Percentiles rank a stretch among this genome's conserved stretches.
Conservation (phyloP, 1,139 yeast species). For the Nakaseomyces sp. region DNA sequence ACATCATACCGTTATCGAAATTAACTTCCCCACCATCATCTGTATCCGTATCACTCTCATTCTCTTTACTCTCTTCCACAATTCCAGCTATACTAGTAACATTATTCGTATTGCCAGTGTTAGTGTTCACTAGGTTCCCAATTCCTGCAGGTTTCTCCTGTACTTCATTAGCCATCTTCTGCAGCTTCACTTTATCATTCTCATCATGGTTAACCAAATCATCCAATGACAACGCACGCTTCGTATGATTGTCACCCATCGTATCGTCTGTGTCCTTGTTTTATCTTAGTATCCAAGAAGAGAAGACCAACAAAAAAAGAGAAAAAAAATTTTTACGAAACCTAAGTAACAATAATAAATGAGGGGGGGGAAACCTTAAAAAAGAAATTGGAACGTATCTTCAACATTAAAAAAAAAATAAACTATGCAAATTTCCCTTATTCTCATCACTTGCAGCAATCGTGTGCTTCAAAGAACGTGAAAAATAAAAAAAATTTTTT, state of each 20-base stretch:
- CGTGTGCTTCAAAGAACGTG: too few relatives aligned
- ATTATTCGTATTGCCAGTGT: slow-evolving; percentile 6
- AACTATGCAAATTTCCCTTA: too few relatives aligned
- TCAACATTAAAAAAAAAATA: too few relatives aligned
- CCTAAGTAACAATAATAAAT: too few relatives aligned
- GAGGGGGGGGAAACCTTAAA: too few relatives aligned
- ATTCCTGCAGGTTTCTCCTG: slow-evolving; percentile 4
- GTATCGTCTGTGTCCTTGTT: neutral
- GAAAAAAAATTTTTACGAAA: too few relatives aligned
- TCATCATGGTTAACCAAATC: slow-evolving; percentile 32
- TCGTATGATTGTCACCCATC: slow-evolving; percentile 10
- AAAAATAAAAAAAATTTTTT: too few relatives aligned
- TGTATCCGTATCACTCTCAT: slow-evolving; percentile 31
- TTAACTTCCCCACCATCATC: slow-evolving; percentile 27
- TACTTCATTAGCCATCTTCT: slow-evolving; percentile 11
- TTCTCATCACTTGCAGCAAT: too few relatives aligned
- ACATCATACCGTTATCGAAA: slow-evolving; percentile 27
- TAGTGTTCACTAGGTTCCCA: slow-evolving; percentile 4
- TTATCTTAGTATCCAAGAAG: too few relatives aligned
- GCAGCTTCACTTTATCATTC: slow-evolving; percentile 15
- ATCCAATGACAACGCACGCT: slow-evolving; percentile 29
- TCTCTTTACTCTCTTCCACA: slow-evolving; percentile 11
- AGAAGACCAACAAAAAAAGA: neutral
- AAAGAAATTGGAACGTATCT: too few relatives aligned
- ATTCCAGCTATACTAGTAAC: slow-evolving; percentile 1